Base-by-base conservation (phyloP, 805 yeast species). In the Pichia paraexigua region DNA sequence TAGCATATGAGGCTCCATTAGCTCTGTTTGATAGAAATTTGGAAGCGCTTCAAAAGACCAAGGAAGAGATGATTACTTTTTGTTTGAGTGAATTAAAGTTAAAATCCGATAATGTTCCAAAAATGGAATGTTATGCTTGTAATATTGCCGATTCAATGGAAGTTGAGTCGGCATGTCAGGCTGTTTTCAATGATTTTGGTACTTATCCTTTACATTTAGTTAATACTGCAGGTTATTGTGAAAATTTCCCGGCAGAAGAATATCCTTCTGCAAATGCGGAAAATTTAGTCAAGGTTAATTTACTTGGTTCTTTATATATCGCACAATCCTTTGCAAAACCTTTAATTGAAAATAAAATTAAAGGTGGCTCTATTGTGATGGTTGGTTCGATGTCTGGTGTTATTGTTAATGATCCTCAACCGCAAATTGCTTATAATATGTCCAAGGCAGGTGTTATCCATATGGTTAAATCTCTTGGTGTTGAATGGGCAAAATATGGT, bases 381-480 rank as follows among this genome's bases (percentile, higher is more conserved):
- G 76, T 84, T 58, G 90, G 87, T n/a, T 83, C 88, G 53, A 84
- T 84, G 90, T 80, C 87, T 9, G 91, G 89, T 50, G 76, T 82
- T 53, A 82, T 84, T 59, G 89, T 83, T 55, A 84, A 84, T 67
- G 84, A 80, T 64, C 91, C 91, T 37, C 90, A 84, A 66, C 87
- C 87, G 21, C 90, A 84, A 68, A 76, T 80, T 56, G 86, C 86
- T 59, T 86, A 86, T 76, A 86, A 86, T 75, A 82, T 84, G 86
- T 76, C 92, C 60, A 86, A 86, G 72, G 94, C 94, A 18, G 94
- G 91, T 64, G 92, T 85, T 43, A 85, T 85, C 60, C 94, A 86
- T 69, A 72, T 86, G 76, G 86, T 78, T 50, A 79, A 80, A 65
- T 78, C 91, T 3, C 71, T 86, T 59, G 94, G 90, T 42, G 79